Evolutionary conservation across 164 flowering plant species (phyloP).

Genomic region (Annona cherimola): DNA sequence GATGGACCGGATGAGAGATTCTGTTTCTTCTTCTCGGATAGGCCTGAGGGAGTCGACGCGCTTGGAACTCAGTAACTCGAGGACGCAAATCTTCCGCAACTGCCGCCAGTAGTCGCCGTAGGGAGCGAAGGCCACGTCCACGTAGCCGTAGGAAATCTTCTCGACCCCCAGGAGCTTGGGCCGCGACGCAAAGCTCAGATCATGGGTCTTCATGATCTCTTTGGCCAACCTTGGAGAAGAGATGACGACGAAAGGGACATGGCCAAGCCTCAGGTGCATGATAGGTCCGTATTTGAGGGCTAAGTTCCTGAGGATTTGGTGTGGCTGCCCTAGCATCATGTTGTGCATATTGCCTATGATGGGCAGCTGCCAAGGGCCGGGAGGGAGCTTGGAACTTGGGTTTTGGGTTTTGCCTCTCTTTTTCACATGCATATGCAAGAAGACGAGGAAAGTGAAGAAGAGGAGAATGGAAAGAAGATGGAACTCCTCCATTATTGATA

Average conservation of each 20-base stretch:
- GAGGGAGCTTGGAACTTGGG: conserved; percentile 12
- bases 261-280: conserved; percentile 29
- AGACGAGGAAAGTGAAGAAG: conserved; percentile 8
- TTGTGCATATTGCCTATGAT: conserved; percentile 31
- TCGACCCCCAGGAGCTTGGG: conserved; percentile 4
- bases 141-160: conserved; percentile 9
- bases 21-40: conserved; percentile 23
- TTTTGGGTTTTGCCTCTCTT: background rate
- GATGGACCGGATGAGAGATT: conserved; percentile 15
- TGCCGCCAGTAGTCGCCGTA: conserved; percentile 35
- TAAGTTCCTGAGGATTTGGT: conserved; percentile 15
- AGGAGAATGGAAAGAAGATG: background rate
- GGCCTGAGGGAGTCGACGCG: conserved; percentile 23
- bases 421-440: conserved; percentile 3
- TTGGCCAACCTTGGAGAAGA: conserved; percentile 24
- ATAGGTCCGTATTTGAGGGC: conserved; percentile 28
- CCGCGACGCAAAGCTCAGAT: conserved; percentile 16
- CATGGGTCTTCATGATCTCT: conserved; percentile 25
- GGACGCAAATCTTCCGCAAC: conserved; percentile 24
- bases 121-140: conserved; percentile 2
- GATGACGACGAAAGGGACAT: conserved; percentile 15
- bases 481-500: background rate
- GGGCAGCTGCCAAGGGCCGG: conserved; percentile 29
- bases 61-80: conserved; percentile 29
- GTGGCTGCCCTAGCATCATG: conserved; percentile 17